A percentile compares a stretch with the other conserved stretches of the same genome.
Evolutionary conservation across 2,329 filamentous ascomycete genomes (phyloP).

Genomic region (Fusarium proliferatum): DNA sequence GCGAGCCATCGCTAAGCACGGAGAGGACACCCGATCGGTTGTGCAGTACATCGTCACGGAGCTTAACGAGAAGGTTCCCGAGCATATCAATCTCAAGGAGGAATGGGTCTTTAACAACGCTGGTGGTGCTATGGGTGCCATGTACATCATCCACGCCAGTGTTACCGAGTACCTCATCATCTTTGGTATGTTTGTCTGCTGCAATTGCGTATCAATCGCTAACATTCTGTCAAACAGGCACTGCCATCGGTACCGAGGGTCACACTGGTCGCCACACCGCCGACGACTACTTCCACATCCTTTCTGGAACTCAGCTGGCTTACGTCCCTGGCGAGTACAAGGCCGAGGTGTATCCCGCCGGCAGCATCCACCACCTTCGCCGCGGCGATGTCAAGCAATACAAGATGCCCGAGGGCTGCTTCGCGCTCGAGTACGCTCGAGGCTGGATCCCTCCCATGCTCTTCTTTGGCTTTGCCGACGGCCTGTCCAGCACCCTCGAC

Average conservation of each 20-base stretch:
- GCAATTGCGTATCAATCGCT: background rate
- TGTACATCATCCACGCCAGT: conserved; percentile 92
- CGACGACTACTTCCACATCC: conserved; percentile 95
- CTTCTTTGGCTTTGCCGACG: conserved; percentile 88
- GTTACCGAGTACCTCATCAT: conserved; percentile 92
- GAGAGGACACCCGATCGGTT: conserved; percentile 78
- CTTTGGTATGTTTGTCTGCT: conserved; percentile 65
- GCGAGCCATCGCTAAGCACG: conserved; percentile 74
- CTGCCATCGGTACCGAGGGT: conserved; percentile 85
- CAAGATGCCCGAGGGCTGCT: conserved; percentile 80
- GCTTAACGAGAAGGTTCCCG: conserved; percentile 63
- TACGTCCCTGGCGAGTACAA: conserved; percentile 76
- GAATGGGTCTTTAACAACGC: conserved; percentile 95
- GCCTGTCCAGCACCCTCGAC: conserved; percentile 82
- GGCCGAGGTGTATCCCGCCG: conserved; percentile 76
- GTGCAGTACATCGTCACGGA: conserved; percentile 77
- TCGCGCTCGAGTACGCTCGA: conserved; percentile 84
- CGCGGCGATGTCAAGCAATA: conserved; percentile 84
- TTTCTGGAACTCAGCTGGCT: conserved; percentile 80
- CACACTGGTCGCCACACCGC: conserved; percentile 90
- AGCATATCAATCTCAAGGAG: conserved; percentile 75
- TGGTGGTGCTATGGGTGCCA: conserved; percentile 89
- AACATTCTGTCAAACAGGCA: conserved; percentile 55
- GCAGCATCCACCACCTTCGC: conserved; percentile 76
- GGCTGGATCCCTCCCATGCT: conserved; percentile 96